These are phyloP conservation scores for Neurospora terricola DNA, from an alignment of 495 filamentous ascomycete genomes.

Conservation along the genomic window DNA sequence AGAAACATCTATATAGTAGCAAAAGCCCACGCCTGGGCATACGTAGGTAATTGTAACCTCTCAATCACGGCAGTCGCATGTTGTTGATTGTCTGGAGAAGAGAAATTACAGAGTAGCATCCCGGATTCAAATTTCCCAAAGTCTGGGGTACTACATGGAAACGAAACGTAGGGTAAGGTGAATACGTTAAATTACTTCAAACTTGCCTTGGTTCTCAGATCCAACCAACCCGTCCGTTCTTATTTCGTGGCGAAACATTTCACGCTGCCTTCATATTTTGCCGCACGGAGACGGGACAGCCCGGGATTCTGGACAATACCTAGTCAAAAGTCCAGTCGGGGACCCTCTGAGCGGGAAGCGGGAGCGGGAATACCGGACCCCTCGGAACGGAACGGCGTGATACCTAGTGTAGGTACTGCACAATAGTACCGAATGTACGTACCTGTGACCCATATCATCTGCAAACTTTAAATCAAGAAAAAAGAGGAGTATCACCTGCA, in stretches of 20 bases:
- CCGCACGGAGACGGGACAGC: background rate
- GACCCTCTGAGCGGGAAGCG: background rate
- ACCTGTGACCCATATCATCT: background rate
- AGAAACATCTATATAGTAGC: background rate
- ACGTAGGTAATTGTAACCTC: background rate
- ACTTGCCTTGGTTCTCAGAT: background rate
- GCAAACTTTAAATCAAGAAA: background rate
- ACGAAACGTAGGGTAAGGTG: background rate
- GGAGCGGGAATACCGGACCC: background rate
- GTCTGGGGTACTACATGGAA: background rate
- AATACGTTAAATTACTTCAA: background rate
- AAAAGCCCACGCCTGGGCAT: background rate
- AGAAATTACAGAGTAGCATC: slow-evolving; percentile 9
- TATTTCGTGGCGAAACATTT: background rate
- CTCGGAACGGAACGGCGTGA: background rate
- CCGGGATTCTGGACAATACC: background rate
- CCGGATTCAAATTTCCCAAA: background rate
- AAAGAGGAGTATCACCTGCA: background rate
- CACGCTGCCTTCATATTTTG: background rate
- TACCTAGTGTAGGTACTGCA: background rate
- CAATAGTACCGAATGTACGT: background rate
- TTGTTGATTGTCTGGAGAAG: background rate
- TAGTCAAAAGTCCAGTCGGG: background rate
- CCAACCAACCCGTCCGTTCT: background rate
- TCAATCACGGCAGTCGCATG: background rate